These are phyloP conservation scores for Basipetospora chlamydospora DNA, from an alignment of 2,329 filamentous ascomycete species.

Conservation along the genomic window DNA sequence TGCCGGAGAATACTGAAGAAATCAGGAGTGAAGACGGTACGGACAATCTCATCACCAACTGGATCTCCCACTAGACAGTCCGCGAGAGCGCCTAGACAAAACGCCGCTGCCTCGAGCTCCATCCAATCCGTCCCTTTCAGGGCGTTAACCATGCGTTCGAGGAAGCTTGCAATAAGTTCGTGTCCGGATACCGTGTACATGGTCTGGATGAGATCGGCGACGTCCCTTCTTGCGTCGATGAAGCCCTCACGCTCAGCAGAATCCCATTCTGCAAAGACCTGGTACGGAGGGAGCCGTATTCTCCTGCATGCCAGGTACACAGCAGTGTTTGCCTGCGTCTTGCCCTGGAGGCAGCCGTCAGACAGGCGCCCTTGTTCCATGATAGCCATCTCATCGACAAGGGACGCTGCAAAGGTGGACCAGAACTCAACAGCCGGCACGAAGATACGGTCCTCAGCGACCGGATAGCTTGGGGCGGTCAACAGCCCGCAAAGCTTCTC, in stretches of 20 bases:
- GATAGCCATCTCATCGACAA: no score
- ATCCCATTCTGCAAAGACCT: constrained; percentile 51
- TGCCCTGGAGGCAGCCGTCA: no score
- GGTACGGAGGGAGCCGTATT: constrained; percentile 48
- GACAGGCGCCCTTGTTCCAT: no score
- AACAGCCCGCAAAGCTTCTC: constrained; percentile 50
- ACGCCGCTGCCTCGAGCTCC: constrained; percentile 45
- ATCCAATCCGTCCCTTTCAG: constrained; percentile 33
- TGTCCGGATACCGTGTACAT: constrained; percentile 48
- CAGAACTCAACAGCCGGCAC: constrained; percentile 67
- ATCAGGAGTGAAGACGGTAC: constrained; percentile 44
- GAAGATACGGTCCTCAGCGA: constrained; percentile 61
- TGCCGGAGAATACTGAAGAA: constrained; percentile 24
- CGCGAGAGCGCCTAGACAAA: constrained; percentile 50
- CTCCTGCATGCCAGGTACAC: constrained; percentile 55
- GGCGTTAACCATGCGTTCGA: constrained; percentile 21
- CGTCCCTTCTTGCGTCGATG: constrained; percentile 59
- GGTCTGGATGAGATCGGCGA: constrained; percentile 63
- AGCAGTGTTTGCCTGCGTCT: constrained; percentile 37
- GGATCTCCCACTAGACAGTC: constrained; percentile 47
- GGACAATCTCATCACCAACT: constrained; percentile 43
- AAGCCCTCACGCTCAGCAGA: constrained; percentile 53
- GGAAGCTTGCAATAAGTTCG: constrained; percentile 41
- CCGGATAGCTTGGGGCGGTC: constrained; percentile 49
- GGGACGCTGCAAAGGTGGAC: constrained; percentile 63